Base-by-base conservation (phyloP, 148 eudicot genomes). In the Chenopodium berlandieri region DNA sequence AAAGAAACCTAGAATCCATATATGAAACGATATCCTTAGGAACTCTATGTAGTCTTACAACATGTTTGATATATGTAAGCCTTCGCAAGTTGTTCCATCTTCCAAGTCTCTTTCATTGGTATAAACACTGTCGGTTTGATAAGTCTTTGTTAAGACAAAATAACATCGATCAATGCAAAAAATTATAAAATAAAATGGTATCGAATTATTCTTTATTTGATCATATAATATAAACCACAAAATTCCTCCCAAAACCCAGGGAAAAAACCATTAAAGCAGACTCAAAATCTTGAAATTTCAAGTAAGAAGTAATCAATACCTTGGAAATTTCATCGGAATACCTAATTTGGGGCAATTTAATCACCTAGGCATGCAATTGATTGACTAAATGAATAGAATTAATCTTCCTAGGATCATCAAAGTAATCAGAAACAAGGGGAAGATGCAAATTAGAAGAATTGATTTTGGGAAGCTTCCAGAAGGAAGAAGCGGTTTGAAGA, bases 311-410 rank as follows among this genome's bases (percentile, higher is more conserved):
- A 25, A 90, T 86, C 84, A 90, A 84, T 82, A 83, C 83, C 78
- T 77, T 64, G 75, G 73, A 70, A 54, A 75, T 81, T 80, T 79
- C 78, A 86, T 62, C 82, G 80, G 85, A 84, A 87, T 86, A 22
- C 1, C 76, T 17, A 37, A 30, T 12, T 77, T 82, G 46, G 0
- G 80, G 77, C 40, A 50, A 71, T 84, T 91, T 90, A 63, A 86
- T 73, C 63, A 90, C 44, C 71, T 91, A 88, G 89, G 90, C 87
- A 90, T 91, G 94, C 60, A 78, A 54, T 81, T 78, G 77, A 82
- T 85, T 91, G 70, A 81, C 86, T 56, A 84, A 83, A 47, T 78
- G 69, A 75, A 89, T 82, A 20, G 93, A 83, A 74, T 68, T 79
- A 46, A 82, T 62, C 80, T 85, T 83, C 4, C 78, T 65, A 37